Conservation (phyloP, 2,329 filamentous ascomycete genomes). For the Aureobasidium sp. region DNA sequence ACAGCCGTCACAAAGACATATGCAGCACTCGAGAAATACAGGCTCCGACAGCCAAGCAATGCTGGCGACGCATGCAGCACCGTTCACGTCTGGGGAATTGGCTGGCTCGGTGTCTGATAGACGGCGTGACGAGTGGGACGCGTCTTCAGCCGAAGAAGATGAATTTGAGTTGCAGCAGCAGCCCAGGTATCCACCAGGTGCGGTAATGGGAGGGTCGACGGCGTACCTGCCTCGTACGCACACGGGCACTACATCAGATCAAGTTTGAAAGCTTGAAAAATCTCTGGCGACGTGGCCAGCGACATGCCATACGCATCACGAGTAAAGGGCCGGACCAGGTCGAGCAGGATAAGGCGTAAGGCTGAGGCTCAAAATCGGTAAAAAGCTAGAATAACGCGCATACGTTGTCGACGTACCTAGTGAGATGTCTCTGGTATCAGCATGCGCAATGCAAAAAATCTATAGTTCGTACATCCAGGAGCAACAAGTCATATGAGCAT, state of each 20-base stretch:
- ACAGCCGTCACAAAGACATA: background rate
- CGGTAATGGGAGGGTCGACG: slow-evolving; percentile 7
- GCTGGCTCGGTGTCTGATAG: background rate
- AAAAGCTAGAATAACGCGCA: background rate
- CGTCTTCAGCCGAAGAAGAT: slow-evolving; percentile 9
- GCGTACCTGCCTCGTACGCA: slow-evolving; percentile 14
- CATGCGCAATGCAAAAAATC: background rate
- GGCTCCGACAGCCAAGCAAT: slow-evolving; percentile 10
- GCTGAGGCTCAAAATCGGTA: background rate
- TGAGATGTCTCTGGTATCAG: background rate
- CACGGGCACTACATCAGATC: background rate
- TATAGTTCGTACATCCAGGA: background rate
- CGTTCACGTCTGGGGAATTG: slow-evolving; percentile 1
- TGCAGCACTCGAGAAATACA: background rate
- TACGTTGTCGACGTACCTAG: background rate
- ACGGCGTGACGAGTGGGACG: slow-evolving; percentile 12
- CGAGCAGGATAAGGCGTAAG: background rate
- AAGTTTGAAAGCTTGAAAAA: background rate
- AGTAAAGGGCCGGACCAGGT: background rate
- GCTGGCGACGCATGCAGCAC: slow-evolving; percentile 12
- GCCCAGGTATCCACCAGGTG: slow-evolving; percentile 4
- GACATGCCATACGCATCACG: background rate
- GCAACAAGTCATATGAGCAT: background rate
- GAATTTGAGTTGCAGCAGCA: slow-evolving; percentile 13
- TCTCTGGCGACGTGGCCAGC: background rate